Evolutionary conservation across 2,329 filamentous ascomycete species (phyloP), one percentile per base, ranked within the genome.

Genomic region (Colletotrichum tanaceti): DNA sequence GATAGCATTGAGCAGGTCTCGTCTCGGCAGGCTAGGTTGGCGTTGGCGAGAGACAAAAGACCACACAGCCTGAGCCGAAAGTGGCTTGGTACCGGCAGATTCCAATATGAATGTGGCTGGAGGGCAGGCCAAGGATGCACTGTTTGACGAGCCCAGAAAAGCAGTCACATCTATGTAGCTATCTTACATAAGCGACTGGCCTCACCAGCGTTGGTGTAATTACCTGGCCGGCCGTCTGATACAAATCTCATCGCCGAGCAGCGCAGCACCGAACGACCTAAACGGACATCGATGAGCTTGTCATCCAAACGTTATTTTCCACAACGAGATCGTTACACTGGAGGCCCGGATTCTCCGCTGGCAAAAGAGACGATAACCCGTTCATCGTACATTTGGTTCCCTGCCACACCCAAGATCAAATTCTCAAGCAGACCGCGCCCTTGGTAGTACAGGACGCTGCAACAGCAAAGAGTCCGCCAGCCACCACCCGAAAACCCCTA

Each of bases 11-110:
- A 68, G 43, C 35, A 66, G 46, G 61, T 65, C 60, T 70, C 65
- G 65, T 65, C 60, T 70, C 61, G 60, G 67, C 65, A 43, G 38
- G 28, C 9, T 38, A 50, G 62, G 38, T 57, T 68, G 59, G 59
- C 35, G 52, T 41, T 65, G 49, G 66, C 55, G 52, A 71, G 58
- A 71, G 66, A 70, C 66, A 61, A 60, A 63, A 69, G 52, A 32
- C 57, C 46, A 61, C 46, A 61, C 24, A 58, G 43, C 55, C 60
- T 44, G 68, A 28, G 28, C 65, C 65, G 63, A 63, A 70, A 70
- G 55, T 62, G 63, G 66, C 58, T 65, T 73, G 66, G 70, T 63
- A 47, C 47, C 70, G 68, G 68, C 54, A 71, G 55, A 64, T 57
- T 63, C 49, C 35, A 5, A 39, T 14, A 20, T 10, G 28, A 6